Evolutionary conservation across 148 eudicot genomes (phyloP).

Genomic region (Salicornia ramosissima): DNA sequence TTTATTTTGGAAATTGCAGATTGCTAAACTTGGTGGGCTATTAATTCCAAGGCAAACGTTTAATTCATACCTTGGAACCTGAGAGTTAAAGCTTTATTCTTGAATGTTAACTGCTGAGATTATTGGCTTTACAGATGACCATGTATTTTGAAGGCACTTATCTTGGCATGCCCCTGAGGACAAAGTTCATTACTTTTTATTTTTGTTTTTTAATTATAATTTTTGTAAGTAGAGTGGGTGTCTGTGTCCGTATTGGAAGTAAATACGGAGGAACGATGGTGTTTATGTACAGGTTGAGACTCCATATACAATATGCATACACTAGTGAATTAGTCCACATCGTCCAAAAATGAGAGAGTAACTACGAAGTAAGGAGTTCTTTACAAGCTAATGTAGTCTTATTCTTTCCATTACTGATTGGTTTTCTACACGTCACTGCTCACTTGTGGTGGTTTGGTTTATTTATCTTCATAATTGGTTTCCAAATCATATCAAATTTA

Average conservation of each 20-base stretch:
- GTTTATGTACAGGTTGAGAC: background rate
- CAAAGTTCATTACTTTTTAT: background rate
- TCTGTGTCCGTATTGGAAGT: background rate
- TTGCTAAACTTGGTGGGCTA: conserved; percentile 1
- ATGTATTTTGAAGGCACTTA: background rate
- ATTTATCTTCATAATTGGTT: too few relatives aligned
- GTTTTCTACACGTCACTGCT: too few relatives aligned
- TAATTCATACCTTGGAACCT: conserved; percentile 13
- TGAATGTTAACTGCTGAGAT: conserved; percentile 6
- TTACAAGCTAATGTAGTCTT: background rate
- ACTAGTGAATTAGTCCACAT: background rate
- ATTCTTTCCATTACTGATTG: background rate
- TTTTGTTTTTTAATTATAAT: too few relatives aligned
- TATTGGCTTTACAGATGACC: conserved; percentile 13
- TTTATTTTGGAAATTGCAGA: conserved; percentile 7
- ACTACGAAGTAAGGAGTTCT: background rate
- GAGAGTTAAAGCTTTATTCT: conserved; percentile 10
- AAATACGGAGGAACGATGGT: background rate
- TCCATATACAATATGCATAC: background rate
- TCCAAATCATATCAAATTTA: too few relatives aligned
- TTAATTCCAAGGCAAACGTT: conserved; percentile 6
- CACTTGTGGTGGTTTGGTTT: too few relatives aligned
- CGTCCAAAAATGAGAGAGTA: background rate
- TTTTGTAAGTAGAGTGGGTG: conserved; percentile 2
- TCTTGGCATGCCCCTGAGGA: conserved; percentile 5